Percentiles rank a stretch among this genome's conserved stretches.
Conservation (phyloP, 2,329 filamentous ascomycete genomes). For the Incumbomyces delicatus region DNA sequence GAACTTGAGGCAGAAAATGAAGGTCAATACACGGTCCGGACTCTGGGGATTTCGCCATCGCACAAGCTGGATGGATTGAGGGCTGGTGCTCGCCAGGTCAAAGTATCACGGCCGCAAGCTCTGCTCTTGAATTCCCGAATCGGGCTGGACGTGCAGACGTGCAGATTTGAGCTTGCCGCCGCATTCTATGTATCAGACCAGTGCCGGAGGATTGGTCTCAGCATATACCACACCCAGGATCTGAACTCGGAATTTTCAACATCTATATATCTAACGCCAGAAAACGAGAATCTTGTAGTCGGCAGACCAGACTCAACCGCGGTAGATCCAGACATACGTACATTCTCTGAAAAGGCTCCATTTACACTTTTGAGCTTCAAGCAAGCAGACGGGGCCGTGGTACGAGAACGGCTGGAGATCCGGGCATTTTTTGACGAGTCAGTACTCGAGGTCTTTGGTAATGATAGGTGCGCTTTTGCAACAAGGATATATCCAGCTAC, state of each 20-base stretch:
- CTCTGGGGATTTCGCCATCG: slow-evolving; percentile 30
- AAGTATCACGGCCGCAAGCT: slow-evolving; percentile 5
- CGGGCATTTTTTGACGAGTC: slow-evolving; percentile 34
- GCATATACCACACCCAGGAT: slow-evolving; percentile 22
- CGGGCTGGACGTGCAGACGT: slow-evolving; percentile 12
- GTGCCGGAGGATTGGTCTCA: slow-evolving; percentile 24
- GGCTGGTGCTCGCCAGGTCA: slow-evolving; percentile 6
- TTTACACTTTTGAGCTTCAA: slow-evolving; percentile 39
- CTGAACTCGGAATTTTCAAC: slow-evolving; percentile 26
- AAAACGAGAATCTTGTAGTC: slow-evolving; percentile 33
- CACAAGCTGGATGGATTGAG: slow-evolving; percentile 21
- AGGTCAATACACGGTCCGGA: slow-evolving; percentile 32
- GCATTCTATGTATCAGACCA: slow-evolving; percentile 19
- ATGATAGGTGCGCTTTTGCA: slow-evolving; percentile 33
- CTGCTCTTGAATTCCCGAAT: slow-evolving; percentile 17
- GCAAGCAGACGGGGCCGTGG: slow-evolving; percentile 12
- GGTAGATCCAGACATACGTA: slow-evolving; percentile 23
- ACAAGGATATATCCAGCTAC: slow-evolving; percentile 28
- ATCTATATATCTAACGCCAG: slow-evolving; percentile 30
- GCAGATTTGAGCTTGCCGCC: slow-evolving; percentile 10
- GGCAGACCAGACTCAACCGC: slow-evolving; percentile 28
- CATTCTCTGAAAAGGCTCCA: slow-evolving; percentile 29
- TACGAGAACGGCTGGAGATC: slow-evolving; percentile 31
- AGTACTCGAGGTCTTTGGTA: slow-evolving; percentile 39
- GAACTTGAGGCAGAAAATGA: slow-evolving; percentile 22